Percentiles rank a stretch among this genome's conserved stretches.
These are phyloP conservation scores for Rosa chinensis DNA, from an alignment of 306 rosid genomes.

Conservation along the genomic window DNA sequence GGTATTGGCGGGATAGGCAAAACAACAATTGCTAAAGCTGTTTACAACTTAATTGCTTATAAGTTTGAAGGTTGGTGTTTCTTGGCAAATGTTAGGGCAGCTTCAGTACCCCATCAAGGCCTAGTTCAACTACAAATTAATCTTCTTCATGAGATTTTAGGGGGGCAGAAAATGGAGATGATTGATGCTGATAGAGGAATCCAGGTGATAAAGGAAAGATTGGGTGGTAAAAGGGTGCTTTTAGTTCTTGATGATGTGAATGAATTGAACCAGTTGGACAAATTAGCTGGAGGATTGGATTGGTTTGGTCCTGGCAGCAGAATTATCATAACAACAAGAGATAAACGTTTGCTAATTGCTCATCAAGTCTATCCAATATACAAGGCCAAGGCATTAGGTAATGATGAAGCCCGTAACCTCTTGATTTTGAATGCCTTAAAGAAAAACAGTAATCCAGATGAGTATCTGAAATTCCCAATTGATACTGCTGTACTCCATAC, in stretches of 20 bases:
- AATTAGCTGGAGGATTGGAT: not conserved
- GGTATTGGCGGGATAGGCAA: not conserved
- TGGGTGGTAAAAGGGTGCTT: not conserved
- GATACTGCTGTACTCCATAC: not conserved
- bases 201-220: not conserved
- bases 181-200: not conserved
- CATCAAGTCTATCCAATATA: not conserved
- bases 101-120: not conserved
- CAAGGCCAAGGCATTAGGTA: not conserved
- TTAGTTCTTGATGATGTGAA: constrained; percentile 12
- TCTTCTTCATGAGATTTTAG: not conserved
- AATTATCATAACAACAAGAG: constrained; percentile 5
- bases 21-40: not conserved
- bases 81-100: not conserved
- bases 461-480: not conserved
- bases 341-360: not conserved
- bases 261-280: not conserved
- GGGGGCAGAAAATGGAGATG: not conserved
- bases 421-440: not conserved
- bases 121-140: not conserved
- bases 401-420: not conserved
- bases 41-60: not conserved
- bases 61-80: not conserved
- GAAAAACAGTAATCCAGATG: not conserved
- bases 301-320: constrained; percentile 1